These are phyloP conservation scores for Porcisia hertigi DNA, from an alignment of 208 protist genomes.

Conservation along the genomic window DNA sequence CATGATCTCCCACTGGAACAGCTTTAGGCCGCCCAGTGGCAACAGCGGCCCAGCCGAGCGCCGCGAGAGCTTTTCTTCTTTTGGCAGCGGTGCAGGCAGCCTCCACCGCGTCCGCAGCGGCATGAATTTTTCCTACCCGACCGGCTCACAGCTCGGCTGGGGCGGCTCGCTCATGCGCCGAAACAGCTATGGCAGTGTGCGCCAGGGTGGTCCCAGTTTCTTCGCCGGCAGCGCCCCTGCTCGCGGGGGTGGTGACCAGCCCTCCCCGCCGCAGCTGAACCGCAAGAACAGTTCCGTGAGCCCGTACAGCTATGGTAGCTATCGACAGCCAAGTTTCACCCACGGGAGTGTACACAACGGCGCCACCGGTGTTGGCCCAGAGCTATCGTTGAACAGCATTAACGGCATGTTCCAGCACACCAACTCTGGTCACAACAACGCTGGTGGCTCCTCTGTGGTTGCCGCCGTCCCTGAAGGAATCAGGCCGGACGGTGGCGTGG, in stretches of 20 bases:
- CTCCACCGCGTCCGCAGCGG: conserved; percentile 45
- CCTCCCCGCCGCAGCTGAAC: conserved; percentile 13
- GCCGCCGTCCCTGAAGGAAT: background rate
- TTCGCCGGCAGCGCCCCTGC: conserved; percentile 5
- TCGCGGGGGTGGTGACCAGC: background rate
- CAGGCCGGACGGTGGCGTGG: background rate
- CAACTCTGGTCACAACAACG: background rate
- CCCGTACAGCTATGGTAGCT: conserved; percentile 37
- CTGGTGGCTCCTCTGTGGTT: background rate
- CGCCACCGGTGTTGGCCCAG: conserved; percentile 26
- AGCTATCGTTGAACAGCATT: conserved; percentile 29
- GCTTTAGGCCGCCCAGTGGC: background rate
- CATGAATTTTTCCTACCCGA: conserved; percentile 32
- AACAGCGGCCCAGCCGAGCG: background rate
- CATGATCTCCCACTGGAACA: conserved; percentile 12
- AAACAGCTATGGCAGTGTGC: conserved; percentile 26
- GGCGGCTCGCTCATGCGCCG: conserved; percentile 13
- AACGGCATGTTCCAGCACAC: background rate
- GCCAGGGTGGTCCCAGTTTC: conserved; percentile 16
- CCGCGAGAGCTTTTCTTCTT: conserved; percentile 19
- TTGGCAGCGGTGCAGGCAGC: conserved; percentile 17
- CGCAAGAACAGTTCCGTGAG: conserved; percentile 18
- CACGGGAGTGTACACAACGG: conserved; percentile 16
- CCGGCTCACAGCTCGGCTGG: conserved; percentile 15
- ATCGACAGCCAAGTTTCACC: conserved; percentile 27